These are phyloP conservation scores for Aspergillus luchuensis DNA, from an alignment of 2,329 filamentous ascomycete genomes.

Conservation along the genomic window DNA sequence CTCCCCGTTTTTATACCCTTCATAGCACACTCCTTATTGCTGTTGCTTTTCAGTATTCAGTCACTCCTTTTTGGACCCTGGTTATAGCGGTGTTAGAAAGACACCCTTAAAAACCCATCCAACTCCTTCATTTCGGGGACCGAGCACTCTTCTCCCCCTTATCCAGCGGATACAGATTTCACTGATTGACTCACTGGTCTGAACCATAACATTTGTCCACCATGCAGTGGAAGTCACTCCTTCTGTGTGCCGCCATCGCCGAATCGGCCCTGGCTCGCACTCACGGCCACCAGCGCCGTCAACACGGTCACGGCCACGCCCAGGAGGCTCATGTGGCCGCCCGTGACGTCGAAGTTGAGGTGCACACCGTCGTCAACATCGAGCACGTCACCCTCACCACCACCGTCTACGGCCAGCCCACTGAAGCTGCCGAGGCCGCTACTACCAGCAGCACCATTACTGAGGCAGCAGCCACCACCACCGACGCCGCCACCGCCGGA, in stretches of 20 bases:
- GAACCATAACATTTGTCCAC: conserved; percentile 3
- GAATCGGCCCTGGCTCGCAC: conserved; percentile 28
- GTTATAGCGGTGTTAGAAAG: neutral
- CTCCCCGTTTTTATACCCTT: neutral
- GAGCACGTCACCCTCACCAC: conserved; percentile 23
- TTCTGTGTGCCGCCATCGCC: conserved; percentile 30
- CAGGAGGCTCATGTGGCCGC: conserved; percentile 15
- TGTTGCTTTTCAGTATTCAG: neutral
- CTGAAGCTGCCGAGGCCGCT: neutral
- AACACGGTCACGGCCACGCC: conserved; percentile 23
- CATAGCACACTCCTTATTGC: neutral
- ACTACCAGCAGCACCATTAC: conserved; percentile 11
- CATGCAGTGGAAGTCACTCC: conserved; percentile 36
- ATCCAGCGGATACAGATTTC: conserved; percentile 9
- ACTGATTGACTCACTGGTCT: conserved; percentile 6
- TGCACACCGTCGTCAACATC: conserved; percentile 19
- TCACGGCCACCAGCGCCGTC: conserved; percentile 32
- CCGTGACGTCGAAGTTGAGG: conserved; percentile 11
- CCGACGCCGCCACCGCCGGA: neutral
- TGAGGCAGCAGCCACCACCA: conserved; percentile 6
- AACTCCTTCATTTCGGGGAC: neutral
- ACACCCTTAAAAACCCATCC: neutral
- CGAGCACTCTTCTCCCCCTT: neutral
- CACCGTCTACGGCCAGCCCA: conserved; percentile 10
- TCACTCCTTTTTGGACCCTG: conserved; percentile 6